These are phyloP conservation scores for Ceratocystis destructans DNA, from an alignment of 2,329 filamentous ascomycete genomes.

Conservation along the genomic window DNA sequence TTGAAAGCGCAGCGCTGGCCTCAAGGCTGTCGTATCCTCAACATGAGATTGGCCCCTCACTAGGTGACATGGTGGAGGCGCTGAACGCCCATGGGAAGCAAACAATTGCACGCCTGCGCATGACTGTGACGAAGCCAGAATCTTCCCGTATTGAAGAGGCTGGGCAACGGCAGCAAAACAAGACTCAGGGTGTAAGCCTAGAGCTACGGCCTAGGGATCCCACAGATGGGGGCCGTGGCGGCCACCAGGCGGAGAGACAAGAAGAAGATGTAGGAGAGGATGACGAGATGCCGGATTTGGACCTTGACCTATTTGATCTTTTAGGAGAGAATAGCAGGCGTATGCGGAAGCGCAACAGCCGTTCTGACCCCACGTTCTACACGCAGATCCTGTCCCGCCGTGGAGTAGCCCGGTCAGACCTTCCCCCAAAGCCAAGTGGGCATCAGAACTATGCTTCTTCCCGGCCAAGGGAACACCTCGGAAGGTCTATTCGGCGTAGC, in stretches of 20 bases:
- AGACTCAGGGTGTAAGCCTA: background rate
- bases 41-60: slow-evolving; percentile 31
- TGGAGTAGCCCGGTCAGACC: background rate
- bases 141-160: background rate
- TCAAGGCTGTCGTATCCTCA: slow-evolving; percentile 47
- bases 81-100: slow-evolving; percentile 68
- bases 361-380: background rate
- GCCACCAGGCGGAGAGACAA: background rate
- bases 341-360: slow-evolving; percentile 5
- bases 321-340: background rate
- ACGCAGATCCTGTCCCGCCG: slow-evolving; percentile 10
- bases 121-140: slow-evolving; percentile 37
- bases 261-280: slow-evolving; percentile 21
- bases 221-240: background rate
- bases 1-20: slow-evolving; percentile 69
- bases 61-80: slow-evolving; percentile 50
- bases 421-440: background rate
- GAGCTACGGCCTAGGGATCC: background rate
- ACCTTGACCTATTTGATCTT: slow-evolving; percentile 20
- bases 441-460: background rate
- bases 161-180: slow-evolving; percentile 1
- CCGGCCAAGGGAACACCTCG: slow-evolving; percentile 7
- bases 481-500: slow-evolving; percentile 20
- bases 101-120: slow-evolving; percentile 59
- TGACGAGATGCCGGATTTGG: slow-evolving; percentile 22